Conservation (phyloP, 139 green algal species). For the Pedinophyceae sp. region DNA sequence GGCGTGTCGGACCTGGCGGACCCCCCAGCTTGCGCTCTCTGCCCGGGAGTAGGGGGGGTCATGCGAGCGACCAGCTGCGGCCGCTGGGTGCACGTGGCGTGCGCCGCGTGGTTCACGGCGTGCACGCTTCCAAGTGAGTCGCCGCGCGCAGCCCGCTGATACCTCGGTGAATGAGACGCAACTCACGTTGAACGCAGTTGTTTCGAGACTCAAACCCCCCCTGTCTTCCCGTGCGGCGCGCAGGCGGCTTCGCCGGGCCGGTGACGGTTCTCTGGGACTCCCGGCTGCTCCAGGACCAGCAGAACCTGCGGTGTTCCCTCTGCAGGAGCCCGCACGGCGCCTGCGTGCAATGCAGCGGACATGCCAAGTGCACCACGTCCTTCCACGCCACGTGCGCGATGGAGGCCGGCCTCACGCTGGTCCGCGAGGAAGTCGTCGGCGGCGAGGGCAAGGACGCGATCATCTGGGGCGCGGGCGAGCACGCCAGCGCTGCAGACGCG, state of each 20-base stretch:
- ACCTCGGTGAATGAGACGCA: not conserved
- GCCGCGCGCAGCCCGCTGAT: slow-evolving; percentile 16
- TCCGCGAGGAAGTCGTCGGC: not conserved
- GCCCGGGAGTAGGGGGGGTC: slow-evolving; percentile 33
- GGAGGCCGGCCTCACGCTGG: slow-evolving; percentile 1
- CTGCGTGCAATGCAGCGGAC: slow-evolving; percentile 50
- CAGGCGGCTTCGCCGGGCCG: slow-evolving; percentile 2
- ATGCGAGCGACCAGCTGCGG: slow-evolving; percentile 37
- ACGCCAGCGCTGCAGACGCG: not conserved
- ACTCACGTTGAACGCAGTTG: not conserved
- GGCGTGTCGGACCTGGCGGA: slow-evolving; percentile 7
- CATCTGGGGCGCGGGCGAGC: too few relatives aligned
- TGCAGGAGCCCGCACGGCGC: slow-evolving; percentile 56
- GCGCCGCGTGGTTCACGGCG: slow-evolving; percentile 32
- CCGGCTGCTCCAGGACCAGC: slow-evolving; percentile 15
- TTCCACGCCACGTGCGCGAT: slow-evolving; percentile 68
- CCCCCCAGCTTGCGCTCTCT: slow-evolving; percentile 40
- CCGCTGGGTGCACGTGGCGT: slow-evolving; percentile 43
- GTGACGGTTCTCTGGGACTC: slow-evolving; percentile 3
- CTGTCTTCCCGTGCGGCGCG: not conserved
- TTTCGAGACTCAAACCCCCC: not conserved
- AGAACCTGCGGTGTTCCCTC: slow-evolving; percentile 35
- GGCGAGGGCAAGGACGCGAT: not conserved
- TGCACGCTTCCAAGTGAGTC: too few relatives aligned
- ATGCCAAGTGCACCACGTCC: slow-evolving; percentile 32